Base-by-base conservation (phyloP, 352 stramenopile genomes). In the Ophiocytium majus region DNA sequence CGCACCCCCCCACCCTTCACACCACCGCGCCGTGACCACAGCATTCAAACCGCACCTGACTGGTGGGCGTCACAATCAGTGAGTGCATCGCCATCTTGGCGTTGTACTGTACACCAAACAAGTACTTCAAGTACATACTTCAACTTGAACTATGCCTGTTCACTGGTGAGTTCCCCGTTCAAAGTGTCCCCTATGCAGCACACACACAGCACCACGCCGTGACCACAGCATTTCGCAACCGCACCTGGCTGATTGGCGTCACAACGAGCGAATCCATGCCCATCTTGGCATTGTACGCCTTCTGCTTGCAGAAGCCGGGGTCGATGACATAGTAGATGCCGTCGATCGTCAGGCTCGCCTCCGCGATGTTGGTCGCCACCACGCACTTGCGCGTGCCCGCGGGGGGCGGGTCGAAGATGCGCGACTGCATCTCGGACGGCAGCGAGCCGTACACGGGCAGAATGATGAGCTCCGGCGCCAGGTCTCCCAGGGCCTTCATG, bases 301-400 rank as follows among this genome's bases (percentile, higher is more conserved):
- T 99, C 87, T 99, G 96, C 87, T 99, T 99, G 76, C 92, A 98
- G 84, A 99, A 99, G 1, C 93, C 93, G 79, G 92, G 92, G 91
- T 97, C 93, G 36, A 96, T 91, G 19, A 97, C 93, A 79, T 95
- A 97, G 83, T 94, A 95, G 80, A 97, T 95, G 33, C 97, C 97
- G 89, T 99, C 97, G 89, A 99, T 99, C 0, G 98, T 99, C 33
- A 99, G 91, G 14, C 96, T 99, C 0, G 97, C 96, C 90, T 99
- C 98, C 0, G 98, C 97, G 88, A 99, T 99, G 91, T 99, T 99
- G 9, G 98, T 99, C 0, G 98, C 97, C 10, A 99, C 94, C 0
- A 99, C 95, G 89, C 95, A 98, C 84, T 88, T 88, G 9, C 84
- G 43, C 31, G 81, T 89, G 32, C 87, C 88, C 31, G 64, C 92